A percentile compares a stretch with the other conserved stretches of the same genome.
Evolutionary conservation across 257 asterid species (phyloP).

Genomic region (Ophiorrhiza pumila): DNA sequence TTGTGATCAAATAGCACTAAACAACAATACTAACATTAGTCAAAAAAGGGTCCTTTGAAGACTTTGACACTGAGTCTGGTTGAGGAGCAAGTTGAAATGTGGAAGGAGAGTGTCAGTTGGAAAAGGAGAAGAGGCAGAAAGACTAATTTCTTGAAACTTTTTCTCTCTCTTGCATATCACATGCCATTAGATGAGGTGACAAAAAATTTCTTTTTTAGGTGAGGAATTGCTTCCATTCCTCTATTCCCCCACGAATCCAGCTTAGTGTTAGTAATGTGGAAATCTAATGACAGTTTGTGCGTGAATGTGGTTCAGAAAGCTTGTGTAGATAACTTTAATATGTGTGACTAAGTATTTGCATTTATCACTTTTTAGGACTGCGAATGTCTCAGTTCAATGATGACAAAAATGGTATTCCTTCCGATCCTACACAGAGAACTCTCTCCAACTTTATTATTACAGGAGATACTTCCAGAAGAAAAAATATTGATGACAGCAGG

Average conservation of each 20-base stretch:
- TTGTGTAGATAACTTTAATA: not conserved
- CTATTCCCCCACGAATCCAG: not conserved
- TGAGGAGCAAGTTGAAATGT: not conserved
- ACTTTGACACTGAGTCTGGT: too few species aligned
- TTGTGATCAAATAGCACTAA: not conserved
- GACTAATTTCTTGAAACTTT: not conserved
- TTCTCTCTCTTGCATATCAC: not conserved
- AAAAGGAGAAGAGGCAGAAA: not conserved
- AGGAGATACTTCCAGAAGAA: conserved; percentile 38
- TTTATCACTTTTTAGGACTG: conserved; percentile 46
- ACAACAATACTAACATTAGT: not conserved
- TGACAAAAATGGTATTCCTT: conserved; percentile 42
- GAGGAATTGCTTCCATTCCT: not conserved
- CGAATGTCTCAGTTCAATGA: conserved; percentile 82
- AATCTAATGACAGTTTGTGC: not conserved
- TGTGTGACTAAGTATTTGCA: conserved; percentile 6
- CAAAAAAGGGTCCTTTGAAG: not conserved
- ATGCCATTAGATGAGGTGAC: not conserved
- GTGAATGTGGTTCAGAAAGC: not conserved
- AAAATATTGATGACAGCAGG: conserved; percentile 27
- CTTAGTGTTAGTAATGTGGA: not conserved
- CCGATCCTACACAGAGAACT: conserved; percentile 82
- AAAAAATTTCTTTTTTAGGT: not conserved
- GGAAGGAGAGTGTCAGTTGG: not conserved
- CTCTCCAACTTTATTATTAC: conserved; percentile 55